phyloP scores from a whole-genome alignment of 148 eudicot species.

The Agrostemma githago region DNA sequence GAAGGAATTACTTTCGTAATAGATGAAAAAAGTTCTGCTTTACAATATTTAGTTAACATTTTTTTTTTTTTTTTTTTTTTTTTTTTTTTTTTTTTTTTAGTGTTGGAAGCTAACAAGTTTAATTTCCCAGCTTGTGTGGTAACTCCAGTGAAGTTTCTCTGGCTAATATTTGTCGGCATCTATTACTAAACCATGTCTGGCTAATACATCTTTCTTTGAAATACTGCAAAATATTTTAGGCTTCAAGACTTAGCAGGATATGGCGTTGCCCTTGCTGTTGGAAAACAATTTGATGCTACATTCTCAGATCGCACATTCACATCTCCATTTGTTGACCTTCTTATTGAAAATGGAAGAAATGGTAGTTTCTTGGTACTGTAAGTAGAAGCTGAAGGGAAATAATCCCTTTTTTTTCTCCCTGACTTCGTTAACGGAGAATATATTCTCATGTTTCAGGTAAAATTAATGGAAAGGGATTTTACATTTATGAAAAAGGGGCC shows the following conservation, averaged over 20 bases:
- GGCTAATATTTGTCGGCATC: neutral
- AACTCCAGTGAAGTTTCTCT: neutral
- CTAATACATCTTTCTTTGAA: neutral
- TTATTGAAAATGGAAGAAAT: constrained; percentile 72
- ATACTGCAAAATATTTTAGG: constrained; percentile 32
- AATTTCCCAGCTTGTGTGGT: neutral
- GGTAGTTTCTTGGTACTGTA: constrained; percentile 39
- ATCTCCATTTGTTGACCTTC: constrained; percentile 63
- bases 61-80: neutral
- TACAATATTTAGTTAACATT: neutral
- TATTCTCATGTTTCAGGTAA: constrained; percentile 50
- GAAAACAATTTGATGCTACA: constrained; percentile 40
- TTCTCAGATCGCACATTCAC: constrained; percentile 59
- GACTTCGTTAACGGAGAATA: neutral
- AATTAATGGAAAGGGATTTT: constrained; percentile 87
- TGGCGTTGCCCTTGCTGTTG: constrained; percentile 69
- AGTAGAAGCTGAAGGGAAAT: neutral
- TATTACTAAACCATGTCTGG: neutral
- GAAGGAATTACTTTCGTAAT: neutral
- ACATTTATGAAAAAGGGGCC: constrained; percentile 77
- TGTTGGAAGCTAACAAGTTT: neutral
- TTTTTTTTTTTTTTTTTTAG: neutral
- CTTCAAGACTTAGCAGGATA: constrained; percentile 81
- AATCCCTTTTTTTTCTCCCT: constrained; percentile 7
- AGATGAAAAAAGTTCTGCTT: neutral